These are phyloP conservation scores for Daldinia decipiens DNA, from an alignment of 495 filamentous ascomycete genomes.

Conservation along the genomic window DNA sequence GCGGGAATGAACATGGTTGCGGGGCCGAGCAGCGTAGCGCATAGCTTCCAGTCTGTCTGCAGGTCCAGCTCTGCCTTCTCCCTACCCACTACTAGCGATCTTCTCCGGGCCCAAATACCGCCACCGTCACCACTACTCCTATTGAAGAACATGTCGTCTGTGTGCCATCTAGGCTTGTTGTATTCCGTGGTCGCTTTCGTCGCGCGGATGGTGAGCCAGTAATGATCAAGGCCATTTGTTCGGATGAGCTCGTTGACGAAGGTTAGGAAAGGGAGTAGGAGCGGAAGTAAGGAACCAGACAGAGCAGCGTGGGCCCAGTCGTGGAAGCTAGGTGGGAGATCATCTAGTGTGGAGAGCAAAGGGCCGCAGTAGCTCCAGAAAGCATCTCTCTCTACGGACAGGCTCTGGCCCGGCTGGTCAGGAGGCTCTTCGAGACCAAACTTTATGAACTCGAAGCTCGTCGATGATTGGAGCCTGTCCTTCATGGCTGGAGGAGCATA, in stretches of 20 bases:
- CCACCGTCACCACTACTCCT: conserved; percentile 14
- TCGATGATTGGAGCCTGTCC: conserved; percentile 12
- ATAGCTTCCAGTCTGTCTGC: conserved; percentile 51
- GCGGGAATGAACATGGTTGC: conserved; percentile 47
- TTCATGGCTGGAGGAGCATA: conserved; percentile 24
- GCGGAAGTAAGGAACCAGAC: conserved; percentile 32
- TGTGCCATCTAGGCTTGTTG: conserved; percentile 50
- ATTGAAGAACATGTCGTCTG: conserved; percentile 51
- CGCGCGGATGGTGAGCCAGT: conserved; percentile 52
- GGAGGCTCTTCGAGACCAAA: conserved; percentile 12
- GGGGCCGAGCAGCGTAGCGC: conserved; percentile 49
- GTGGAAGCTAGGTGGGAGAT: conserved; percentile 40
- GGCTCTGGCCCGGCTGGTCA: conserved; percentile 3
- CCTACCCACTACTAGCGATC: neutral
- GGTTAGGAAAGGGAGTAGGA: conserved; percentile 43
- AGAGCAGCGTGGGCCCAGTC: conserved; percentile 41
- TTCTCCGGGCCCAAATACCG: conserved; percentile 10
- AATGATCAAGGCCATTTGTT: conserved; percentile 41
- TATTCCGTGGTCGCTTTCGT: conserved; percentile 48
- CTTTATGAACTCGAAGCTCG: conserved; percentile 43
- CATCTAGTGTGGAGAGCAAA: conserved; percentile 25
- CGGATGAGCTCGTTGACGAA: conserved; percentile 42
- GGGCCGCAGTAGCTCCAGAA: conserved; percentile 51
- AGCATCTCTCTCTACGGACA: conserved; percentile 38
- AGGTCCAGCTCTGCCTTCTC: conserved; percentile 22